Conservation (phyloP, 768 basidiomycete species). For the Pulveroboletus sp. region DNA sequence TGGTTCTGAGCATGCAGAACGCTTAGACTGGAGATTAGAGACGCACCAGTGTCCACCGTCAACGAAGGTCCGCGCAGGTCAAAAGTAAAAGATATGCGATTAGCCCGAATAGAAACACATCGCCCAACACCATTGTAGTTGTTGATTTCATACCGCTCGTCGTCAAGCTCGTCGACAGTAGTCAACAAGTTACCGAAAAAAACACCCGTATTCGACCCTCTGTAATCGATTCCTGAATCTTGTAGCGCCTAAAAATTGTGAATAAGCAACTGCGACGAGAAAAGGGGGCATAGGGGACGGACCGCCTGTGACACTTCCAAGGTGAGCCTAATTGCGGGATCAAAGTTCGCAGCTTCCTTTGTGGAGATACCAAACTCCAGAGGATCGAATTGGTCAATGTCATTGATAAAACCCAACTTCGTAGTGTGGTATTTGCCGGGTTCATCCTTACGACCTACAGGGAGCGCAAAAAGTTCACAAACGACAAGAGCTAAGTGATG, state of each 20-base stretch:
- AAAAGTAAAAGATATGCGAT: conserved; percentile 34
- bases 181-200: conserved; percentile 36
- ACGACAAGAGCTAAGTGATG: not conserved
- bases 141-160: conserved; percentile 26
- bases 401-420: conserved; percentile 30
- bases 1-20: not conserved
- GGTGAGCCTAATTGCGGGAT: conserved; percentile 31
- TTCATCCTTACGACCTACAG: conserved; percentile 28
- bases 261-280: not conserved
- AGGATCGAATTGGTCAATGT: conserved; percentile 32
- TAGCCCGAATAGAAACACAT: conserved; percentile 29
- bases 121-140: conserved; percentile 30
- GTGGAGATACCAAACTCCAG: conserved; percentile 34
- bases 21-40: not conserved
- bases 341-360: conserved; percentile 30
- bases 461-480: not conserved
- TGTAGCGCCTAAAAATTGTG: conserved; percentile 29
- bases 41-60: conserved; percentile 37
- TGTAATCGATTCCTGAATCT: conserved; percentile 48
- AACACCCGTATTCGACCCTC: conserved; percentile 40
- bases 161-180: conserved; percentile 27
- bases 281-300: not conserved
- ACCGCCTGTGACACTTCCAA: conserved; percentile 32
- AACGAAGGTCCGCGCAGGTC: conserved; percentile 47
- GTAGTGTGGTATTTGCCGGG: conserved; percentile 30